Evolutionary conservation across 164 flowering plant genomes (phyloP).

Genomic region (Saururus chinensis): DNA sequence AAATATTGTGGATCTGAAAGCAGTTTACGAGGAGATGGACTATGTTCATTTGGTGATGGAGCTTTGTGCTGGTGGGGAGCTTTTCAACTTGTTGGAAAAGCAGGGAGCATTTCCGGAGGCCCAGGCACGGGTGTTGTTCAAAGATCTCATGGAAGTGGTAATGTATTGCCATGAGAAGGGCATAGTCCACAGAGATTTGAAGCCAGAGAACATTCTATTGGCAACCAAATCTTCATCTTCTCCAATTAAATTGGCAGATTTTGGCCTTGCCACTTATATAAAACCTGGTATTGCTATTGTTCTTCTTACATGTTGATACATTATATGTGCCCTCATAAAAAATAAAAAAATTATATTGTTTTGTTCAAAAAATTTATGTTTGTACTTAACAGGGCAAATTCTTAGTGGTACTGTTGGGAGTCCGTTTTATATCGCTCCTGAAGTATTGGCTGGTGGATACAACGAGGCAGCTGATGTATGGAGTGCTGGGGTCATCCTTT

Average conservation of each 20-base stretch:
- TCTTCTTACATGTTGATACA: background rate
- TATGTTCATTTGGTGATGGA: slow-evolving; percentile 59
- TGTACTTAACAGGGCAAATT: slow-evolving; percentile 34
- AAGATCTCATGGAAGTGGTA: slow-evolving; percentile 41
- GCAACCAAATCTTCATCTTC: slow-evolving; percentile 34
- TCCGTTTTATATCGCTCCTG: slow-evolving; percentile 81
- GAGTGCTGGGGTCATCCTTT: slow-evolving; percentile 85
- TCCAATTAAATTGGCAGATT: slow-evolving; percentile 52
- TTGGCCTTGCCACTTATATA: slow-evolving; percentile 63
- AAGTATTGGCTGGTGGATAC: slow-evolving; percentile 69
- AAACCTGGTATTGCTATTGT: slow-evolving; percentile 42
- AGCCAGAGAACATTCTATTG: slow-evolving; percentile 55
- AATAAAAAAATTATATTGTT: background rate
- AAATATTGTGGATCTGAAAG: slow-evolving; percentile 46
- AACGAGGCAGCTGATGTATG: slow-evolving; percentile 74
- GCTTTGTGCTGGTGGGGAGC: slow-evolving; percentile 70
- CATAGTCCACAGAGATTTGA: slow-evolving; percentile 52
- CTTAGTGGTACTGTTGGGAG: slow-evolving; percentile 71
- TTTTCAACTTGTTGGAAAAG: slow-evolving; percentile 37
- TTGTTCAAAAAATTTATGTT: too few relatives aligned
- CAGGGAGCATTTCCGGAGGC: slow-evolving; percentile 35
- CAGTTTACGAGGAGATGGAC: slow-evolving; percentile 47
- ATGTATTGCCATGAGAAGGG: slow-evolving; percentile 51
- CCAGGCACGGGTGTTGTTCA: slow-evolving; percentile 31
- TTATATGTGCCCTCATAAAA: background rate